A percentile compares a stretch with the other conserved stretches of the same genome.
Conservation (phyloP, 257 asterid genomes). For the Solanum lignicaule region DNA sequence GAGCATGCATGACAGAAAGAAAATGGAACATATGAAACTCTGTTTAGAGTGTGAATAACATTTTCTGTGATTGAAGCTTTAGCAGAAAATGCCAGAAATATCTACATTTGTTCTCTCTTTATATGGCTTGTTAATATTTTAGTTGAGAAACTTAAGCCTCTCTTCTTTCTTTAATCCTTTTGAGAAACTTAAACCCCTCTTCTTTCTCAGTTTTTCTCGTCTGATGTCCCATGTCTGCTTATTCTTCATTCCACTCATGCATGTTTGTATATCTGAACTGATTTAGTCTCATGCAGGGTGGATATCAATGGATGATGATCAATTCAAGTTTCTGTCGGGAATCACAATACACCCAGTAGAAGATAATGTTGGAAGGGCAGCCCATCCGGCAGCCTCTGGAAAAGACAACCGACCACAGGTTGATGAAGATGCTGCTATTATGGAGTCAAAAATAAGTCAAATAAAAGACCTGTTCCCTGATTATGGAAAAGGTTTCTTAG, state of each 20-base stretch:
- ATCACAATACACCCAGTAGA: slow-evolving; percentile 36
- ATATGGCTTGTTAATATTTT: not conserved
- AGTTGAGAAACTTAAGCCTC: not conserved
- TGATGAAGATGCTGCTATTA: slow-evolving; percentile 68
- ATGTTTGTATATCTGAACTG: not conserved
- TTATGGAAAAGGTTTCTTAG: slow-evolving; percentile 78
- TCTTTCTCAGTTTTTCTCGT: not conserved
- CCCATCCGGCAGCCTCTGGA: slow-evolving; percentile 12
- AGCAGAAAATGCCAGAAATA: not conserved
- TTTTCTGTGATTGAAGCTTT: not conserved
- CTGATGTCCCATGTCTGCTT: not conserved
- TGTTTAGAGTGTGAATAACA: not conserved
- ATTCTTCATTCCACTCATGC: not conserved
- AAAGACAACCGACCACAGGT: slow-evolving; percentile 16
- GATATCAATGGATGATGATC: slow-evolving; percentile 72
- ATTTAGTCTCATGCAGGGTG: slow-evolving; percentile 47
- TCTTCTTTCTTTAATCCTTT: not conserved
- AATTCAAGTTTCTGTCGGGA: slow-evolving; percentile 43
- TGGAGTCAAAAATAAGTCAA: slow-evolving; percentile 88
- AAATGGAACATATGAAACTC: not conserved
- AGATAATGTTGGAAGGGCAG: slow-evolving; percentile 12
- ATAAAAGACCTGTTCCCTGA: slow-evolving; percentile 87
- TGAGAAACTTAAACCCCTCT: not conserved
- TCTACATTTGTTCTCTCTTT: not conserved
- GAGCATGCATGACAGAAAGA: not conserved